Percentiles rank a stretch among this genome's conserved stretches.
Evolutionary conservation across 345 rosid genomes (phyloP).

Genomic region (Erysimum cheiranthoides): DNA sequence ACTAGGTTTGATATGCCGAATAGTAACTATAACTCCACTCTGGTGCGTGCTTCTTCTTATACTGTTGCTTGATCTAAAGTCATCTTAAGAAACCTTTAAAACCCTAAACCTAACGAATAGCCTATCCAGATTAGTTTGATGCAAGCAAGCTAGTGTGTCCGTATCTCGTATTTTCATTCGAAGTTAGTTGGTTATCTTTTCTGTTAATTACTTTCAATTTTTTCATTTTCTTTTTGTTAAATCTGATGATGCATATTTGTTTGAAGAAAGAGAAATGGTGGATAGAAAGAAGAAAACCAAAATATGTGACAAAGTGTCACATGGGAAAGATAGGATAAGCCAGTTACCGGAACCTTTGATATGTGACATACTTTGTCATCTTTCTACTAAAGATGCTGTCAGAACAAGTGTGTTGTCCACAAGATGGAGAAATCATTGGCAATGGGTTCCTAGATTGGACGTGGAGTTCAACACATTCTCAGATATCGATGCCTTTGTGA

Average conservation of each 20-base stretch:
- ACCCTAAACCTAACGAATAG: not conserved
- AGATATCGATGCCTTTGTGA: not conserved
- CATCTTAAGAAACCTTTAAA: not conserved
- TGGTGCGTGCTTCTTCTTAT: not conserved
- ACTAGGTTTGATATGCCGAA: too few relatives aligned
- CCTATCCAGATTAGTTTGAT: too few relatives aligned
- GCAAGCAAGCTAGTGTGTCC: too few relatives aligned
- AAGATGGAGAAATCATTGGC: not conserved
- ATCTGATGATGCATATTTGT: constrained; percentile 42
- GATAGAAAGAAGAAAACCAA: not conserved
- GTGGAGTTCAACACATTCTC: not conserved
- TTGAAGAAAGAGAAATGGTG: not conserved
- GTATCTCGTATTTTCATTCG: too few relatives aligned
- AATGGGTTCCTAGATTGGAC: constrained; percentile 5
- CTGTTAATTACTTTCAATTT: too few relatives aligned
- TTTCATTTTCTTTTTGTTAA: not conserved
- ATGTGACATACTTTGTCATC: not conserved
- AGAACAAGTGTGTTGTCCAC: not conserved
- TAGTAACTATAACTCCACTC: too few relatives aligned
- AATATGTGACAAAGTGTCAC: not conserved
- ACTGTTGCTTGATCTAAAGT: not conserved
- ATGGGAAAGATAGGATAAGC: not conserved
- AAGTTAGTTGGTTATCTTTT: too few relatives aligned
- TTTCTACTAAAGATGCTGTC: not conserved
- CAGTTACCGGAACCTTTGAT: not conserved